phyloP scores from a whole-genome alignment of 257 asterid species.

The Echium plantagineum region DNA sequence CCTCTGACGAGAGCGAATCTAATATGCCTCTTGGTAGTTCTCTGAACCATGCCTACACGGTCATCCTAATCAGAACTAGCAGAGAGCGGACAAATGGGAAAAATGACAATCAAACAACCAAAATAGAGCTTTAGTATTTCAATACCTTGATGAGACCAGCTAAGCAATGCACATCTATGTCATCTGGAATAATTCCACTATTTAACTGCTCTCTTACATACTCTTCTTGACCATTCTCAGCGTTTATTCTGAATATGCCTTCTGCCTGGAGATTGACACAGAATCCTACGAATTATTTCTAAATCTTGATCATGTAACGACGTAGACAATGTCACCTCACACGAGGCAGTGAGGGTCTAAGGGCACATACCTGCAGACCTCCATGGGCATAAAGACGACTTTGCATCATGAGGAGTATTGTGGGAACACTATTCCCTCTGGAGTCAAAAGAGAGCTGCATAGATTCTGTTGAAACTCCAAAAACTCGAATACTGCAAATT shows the following conservation, averaged over 20 bases:
- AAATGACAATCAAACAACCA: background rate
- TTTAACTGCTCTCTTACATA: conserved; percentile 51
- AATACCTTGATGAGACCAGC: conserved; percentile 36
- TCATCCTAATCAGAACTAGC: background rate
- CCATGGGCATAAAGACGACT: conserved; percentile 63
- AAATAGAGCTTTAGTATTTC: background rate
- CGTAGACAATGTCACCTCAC: background rate
- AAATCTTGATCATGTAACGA: background rate
- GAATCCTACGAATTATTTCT: background rate
- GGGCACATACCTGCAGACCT: conserved; percentile 55
- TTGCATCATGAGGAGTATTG: conserved; percentile 84
- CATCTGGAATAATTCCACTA: conserved; percentile 45
- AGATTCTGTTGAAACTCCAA: conserved; percentile 88
- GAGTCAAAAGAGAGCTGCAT: conserved; percentile 89
- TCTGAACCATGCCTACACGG: conserved; percentile 69
- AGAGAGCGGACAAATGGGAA: background rate
- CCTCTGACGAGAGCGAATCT: conserved; percentile 66
- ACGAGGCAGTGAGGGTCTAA: background rate
- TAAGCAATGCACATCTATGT: conserved; percentile 52
- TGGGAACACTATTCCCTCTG: conserved; percentile 80
- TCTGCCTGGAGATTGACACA: conserved; percentile 32
- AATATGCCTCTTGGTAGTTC: conserved; percentile 70
- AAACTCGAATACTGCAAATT: conserved; percentile 52
- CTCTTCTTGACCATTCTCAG: conserved; percentile 66
- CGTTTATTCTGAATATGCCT: conserved; percentile 75